Evolutionary conservation across 805 yeast genomes (phyloP).

Genomic region (Nakazawaea populi): DNA sequence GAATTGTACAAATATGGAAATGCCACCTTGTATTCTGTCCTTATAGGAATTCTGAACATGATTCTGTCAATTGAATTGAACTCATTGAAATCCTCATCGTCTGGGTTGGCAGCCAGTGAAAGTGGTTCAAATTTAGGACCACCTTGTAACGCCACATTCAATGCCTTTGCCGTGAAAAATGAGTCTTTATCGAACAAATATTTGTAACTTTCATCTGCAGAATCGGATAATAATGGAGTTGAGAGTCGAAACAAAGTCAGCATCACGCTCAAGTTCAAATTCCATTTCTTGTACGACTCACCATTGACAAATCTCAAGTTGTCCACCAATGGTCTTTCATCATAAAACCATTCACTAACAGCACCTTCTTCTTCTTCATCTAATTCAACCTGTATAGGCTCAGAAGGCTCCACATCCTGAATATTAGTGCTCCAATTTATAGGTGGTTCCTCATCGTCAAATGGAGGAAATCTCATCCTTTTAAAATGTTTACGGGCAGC

Average conservation of each 20-base stretch:
- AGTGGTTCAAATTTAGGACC: conserved; percentile 96
- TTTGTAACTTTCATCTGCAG: conserved; percentile 50
- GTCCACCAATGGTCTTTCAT: conserved; percentile 65
- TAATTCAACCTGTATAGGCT: conserved; percentile 63
- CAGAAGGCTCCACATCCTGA: conserved; percentile 65
- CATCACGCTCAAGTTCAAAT: conserved; percentile 54
- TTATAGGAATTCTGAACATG: conserved; percentile 68
- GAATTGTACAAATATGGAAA: conserved; percentile 83
- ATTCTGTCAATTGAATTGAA: conserved; percentile 86
- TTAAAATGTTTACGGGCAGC: conserved; percentile 85
- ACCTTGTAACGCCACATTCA: conserved; percentile 84
- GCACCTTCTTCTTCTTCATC: conserved; percentile 56
- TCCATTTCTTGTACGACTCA: conserved; percentile 72
- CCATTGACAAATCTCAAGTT: conserved; percentile 57
- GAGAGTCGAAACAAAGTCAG: conserved; percentile 61
- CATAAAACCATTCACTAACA: conserved; percentile 76
- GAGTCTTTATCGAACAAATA: conserved; percentile 75
- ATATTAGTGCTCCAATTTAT: conserved; percentile 76
- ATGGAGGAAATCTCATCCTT: conserved; percentile 90
- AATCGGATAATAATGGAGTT: conserved; percentile 61
- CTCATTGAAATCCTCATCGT: conserved; percentile 76
- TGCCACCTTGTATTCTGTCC: conserved; percentile 83
- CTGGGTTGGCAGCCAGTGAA: conserved; percentile 53
- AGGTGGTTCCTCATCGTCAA: conserved; percentile 97
- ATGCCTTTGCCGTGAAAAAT: conserved; percentile 85